Base-by-base conservation (phyloP, 495 filamentous ascomycete genomes). In the Aspergillus homomorphus region DNA sequence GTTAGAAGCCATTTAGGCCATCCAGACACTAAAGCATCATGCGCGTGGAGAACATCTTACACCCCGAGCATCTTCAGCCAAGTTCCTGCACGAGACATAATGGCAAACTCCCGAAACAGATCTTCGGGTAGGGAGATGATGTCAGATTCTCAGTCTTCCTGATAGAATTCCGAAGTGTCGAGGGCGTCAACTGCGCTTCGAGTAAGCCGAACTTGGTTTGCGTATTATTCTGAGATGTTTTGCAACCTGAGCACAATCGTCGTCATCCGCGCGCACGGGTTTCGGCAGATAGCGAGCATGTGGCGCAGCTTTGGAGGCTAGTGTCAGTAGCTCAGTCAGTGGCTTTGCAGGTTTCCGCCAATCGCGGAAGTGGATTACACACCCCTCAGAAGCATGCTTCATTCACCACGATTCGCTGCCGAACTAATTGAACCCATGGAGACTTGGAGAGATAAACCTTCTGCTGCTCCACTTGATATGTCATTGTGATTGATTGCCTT, bases 61-160 rank as follows among this genome's bases (percentile, higher is more conserved):
- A 69, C 71, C 18, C 64, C 71, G 12, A 79, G 58, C 74, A 84
- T 82, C 70, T 87, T 87, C 24, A 78, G 57, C 75, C 79, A 86
- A 9, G 80, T 73, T 56, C 71, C 72, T 28, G 75, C 72, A 59
- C 70, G 73, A 54, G 79, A 76, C 82, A 85, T 85, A 56, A 46
- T 73, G 70, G 30, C 10, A 45, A 16, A 19, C 45, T 20, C 18
- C 5, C 49, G 18, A 23, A 16, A 19, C 16, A 28, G 7, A 28
- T 24, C 24, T 1, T 55, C 9, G 21, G 21, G 42, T 46, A 51
- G 74, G 72, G 61, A 77, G 78, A 50, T 58, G 57, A 60, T 58
- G 60, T 62, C 54, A 62, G 49, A 21, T 15, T 46, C 41, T 22
- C 23, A 38, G 20, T 5, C 48, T 26, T 33, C 22, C 12, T 10